Percentiles rank a stretch among this genome's conserved stretches.
These are phyloP conservation scores for Neurospora sp. DNA, from an alignment of 495 filamentous ascomycete species.

Conservation along the genomic window DNA sequence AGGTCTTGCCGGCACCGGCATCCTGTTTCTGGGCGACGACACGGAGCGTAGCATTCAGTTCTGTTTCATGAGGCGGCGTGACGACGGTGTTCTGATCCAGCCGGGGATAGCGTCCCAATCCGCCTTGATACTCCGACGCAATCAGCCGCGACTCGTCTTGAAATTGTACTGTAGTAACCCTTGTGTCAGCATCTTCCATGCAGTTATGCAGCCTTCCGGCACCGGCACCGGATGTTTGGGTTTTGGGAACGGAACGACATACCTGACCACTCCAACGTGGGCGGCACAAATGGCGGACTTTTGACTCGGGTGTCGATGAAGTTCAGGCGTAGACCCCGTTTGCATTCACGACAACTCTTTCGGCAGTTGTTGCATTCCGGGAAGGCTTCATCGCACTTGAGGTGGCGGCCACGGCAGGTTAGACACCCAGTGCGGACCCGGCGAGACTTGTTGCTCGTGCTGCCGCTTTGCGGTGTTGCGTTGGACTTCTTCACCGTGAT, in stretches of 20 bases:
- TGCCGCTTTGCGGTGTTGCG: background rate
- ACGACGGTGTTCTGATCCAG: conserved; percentile 24
- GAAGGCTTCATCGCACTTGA: conserved; percentile 66
- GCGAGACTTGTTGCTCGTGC: conserved; percentile 43
- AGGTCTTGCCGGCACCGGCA: background rate
- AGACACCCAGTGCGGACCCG: conserved; percentile 69
- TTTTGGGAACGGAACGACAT: conserved; percentile 8
- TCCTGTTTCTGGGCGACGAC: background rate
- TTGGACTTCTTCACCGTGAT: background rate
- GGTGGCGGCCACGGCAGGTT: conserved; percentile 62
- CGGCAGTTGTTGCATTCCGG: conserved; percentile 79
- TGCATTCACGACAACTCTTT: conserved; percentile 78
- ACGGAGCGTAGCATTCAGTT: conserved; percentile 4
- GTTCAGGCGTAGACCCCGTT: conserved; percentile 79
- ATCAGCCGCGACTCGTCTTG: conserved; percentile 85
- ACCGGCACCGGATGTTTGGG: background rate
- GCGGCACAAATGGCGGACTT: conserved; percentile 54
- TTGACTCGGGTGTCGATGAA: conserved; percentile 80
- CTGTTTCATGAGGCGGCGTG: conserved; percentile 18
- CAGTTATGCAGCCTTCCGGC: background rate
- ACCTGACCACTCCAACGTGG: conserved; percentile 58
- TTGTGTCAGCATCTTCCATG: conserved; percentile 3
- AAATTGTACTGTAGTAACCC: conserved; percentile 45
- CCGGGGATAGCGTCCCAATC: conserved; percentile 61
- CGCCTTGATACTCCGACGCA: conserved; percentile 85